Conservation (phyloP, 208 protist genomes). For the Leishmania mexicana region DNA sequence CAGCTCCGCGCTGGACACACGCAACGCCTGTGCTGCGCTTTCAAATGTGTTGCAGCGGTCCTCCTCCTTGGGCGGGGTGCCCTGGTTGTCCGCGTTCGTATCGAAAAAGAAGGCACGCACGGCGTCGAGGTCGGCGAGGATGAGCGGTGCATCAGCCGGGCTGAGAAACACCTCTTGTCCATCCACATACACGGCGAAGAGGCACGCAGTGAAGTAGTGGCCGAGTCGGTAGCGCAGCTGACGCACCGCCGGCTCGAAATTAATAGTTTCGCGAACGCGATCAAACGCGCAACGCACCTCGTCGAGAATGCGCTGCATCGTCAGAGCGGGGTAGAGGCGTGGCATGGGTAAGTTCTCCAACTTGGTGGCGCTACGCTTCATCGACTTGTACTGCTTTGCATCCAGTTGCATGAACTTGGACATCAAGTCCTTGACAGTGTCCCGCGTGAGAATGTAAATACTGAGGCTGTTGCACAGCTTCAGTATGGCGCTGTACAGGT, state of each 20-base stretch:
- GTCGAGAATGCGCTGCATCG: slow-evolving; percentile 28
- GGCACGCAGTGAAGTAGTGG: slow-evolving; percentile 40
- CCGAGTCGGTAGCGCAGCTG: slow-evolving; percentile 36
- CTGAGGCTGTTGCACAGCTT: slow-evolving; percentile 40
- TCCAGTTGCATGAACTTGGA: slow-evolving; percentile 27
- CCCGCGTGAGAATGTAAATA: slow-evolving; percentile 17
- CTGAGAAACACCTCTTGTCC: slow-evolving; percentile 42
- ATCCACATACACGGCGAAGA: slow-evolving; percentile 52
- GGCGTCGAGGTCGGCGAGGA: slow-evolving; percentile 43
- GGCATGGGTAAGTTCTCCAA: slow-evolving; percentile 15
- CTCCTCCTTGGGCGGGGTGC: neutral
- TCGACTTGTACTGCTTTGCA: slow-evolving; percentile 33
- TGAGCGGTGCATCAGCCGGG: slow-evolving; percentile 36
- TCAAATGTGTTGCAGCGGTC: neutral
- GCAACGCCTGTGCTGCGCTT: slow-evolving; percentile 1
- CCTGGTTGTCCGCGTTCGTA: neutral
- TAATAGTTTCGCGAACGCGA: slow-evolving; percentile 14
- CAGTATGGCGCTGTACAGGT: slow-evolving; percentile 19
- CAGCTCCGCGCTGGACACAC: slow-evolving; percentile 22
- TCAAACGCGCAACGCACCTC: slow-evolving; percentile 4
- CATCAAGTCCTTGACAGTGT: slow-evolving; percentile 5
- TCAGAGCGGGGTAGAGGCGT: slow-evolving; percentile 27
- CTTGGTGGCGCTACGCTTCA: slow-evolving; percentile 21
- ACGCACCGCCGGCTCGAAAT: slow-evolving; percentile 21
- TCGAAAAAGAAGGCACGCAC: slow-evolving; percentile 39